A percentile compares a stretch with the other conserved stretches of the same genome.
phyloP scores from a whole-genome alignment of 2,329 filamentous ascomycete species.

The Colletotrichum theobromicola region DNA sequence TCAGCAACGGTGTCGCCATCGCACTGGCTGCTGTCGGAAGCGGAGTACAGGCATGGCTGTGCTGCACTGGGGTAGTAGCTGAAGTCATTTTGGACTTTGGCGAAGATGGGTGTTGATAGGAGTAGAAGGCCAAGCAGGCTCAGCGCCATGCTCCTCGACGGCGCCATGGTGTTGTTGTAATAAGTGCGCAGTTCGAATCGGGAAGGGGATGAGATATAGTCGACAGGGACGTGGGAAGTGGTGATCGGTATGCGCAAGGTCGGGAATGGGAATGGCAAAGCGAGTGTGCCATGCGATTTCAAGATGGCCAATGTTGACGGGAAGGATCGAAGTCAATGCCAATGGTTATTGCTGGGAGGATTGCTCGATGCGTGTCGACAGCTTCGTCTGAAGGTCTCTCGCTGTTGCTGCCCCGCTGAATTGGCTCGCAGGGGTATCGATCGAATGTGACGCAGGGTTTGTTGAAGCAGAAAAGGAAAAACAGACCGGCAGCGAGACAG shows the following conservation, averaged over 20 bases:
- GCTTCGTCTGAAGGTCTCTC: accelerated
- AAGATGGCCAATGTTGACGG: background rate
- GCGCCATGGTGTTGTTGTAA: constrained; percentile 3
- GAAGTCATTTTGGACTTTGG: constrained; percentile 44
- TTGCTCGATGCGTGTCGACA: background rate
- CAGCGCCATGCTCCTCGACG: background rate
- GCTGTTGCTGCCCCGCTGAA: background rate
- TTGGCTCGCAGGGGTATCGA: background rate
- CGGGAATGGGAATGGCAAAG: background rate
- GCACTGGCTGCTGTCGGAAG: constrained; percentile 46
- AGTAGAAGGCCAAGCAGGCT: constrained; percentile 29
- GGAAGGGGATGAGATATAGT: accelerated
- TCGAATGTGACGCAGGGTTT: background rate
- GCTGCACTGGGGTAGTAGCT: constrained; percentile 44
- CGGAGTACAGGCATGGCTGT: constrained; percentile 47
- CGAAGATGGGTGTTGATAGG: constrained; percentile 21
- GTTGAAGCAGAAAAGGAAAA: background rate
- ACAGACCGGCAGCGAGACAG: background rate
- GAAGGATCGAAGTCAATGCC: background rate
- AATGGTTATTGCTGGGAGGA: accelerated
- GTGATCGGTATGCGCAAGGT: background rate
- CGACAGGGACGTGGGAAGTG: background rate
- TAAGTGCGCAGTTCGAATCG: background rate
- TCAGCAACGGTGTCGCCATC: constrained; percentile 39
- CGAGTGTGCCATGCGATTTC: background rate